A percentile compares a stretch with the other conserved stretches of the same genome.
phyloP scores from a whole-genome alignment of 768 basidiomycete species.

The Boletus rubroflammeus region DNA sequence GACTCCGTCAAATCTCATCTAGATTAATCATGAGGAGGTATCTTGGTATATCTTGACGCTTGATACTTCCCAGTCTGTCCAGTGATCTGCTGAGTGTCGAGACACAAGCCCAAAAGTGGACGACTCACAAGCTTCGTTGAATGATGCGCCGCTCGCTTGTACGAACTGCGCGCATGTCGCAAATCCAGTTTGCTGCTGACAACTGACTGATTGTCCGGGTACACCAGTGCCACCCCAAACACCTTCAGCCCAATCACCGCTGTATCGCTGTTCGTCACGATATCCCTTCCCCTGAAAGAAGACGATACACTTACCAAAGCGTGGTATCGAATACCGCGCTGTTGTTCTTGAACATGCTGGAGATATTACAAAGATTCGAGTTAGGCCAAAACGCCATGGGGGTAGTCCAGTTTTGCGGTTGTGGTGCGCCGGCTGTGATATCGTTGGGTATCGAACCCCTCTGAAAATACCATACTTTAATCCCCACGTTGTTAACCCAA shows the following conservation, averaged over 20 bases:
- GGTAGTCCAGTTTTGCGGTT: conserved; percentile 71
- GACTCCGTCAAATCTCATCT: conserved; percentile 6
- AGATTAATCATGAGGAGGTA: conserved; percentile 18
- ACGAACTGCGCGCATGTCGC: conserved; percentile 80
- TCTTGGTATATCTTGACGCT: conserved; percentile 71
- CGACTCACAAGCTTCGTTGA: conserved; percentile 74
- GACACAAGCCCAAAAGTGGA: neutral
- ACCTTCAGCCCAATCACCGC: conserved; percentile 86
- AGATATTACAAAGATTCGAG: conserved; percentile 68
- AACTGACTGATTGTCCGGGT: conserved; percentile 84
- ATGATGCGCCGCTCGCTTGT: conserved; percentile 62
- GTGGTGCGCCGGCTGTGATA: conserved; percentile 67
- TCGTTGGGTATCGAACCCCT: conserved; percentile 72
- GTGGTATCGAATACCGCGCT: conserved; percentile 83
- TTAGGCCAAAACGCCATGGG: conserved; percentile 77
- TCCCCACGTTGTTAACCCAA: conserved; percentile 58
- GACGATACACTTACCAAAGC: conserved; percentile 51
- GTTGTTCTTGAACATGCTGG: conserved; percentile 74
- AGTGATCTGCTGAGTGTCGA: conserved; percentile 1
- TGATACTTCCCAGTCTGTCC: conserved; percentile 76
- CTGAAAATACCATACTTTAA: conserved; percentile 81
- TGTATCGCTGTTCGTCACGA: conserved; percentile 24
- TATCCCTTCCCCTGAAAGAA: neutral
- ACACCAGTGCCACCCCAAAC: conserved; percentile 74
- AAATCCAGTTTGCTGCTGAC: conserved; percentile 78